phyloP scores from a whole-genome alignment of 352 stramenopile species.

The Phytopythium oedochilum region DNA sequence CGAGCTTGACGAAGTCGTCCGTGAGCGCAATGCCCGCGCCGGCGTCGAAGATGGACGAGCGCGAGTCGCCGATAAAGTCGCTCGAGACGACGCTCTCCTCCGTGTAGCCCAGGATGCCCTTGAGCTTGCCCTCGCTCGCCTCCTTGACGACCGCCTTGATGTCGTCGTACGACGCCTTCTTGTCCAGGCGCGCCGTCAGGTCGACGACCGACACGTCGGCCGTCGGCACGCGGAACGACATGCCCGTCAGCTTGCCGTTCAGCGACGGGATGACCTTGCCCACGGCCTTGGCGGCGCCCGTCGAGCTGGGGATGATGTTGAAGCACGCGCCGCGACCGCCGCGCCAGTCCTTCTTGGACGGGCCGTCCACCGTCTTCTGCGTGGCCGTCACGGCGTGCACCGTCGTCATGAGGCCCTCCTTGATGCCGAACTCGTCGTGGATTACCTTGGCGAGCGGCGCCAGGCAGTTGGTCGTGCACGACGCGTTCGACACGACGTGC shows the following conservation, averaged over 20 bases:
- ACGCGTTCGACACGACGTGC: conserved; percentile 98
- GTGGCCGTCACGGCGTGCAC: conserved; percentile 98
- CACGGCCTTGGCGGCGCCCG: conserved; percentile 97
- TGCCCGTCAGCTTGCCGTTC: conserved; percentile 91
- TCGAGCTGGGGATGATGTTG: conserved; percentile 99
- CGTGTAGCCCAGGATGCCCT: conserved; percentile 98
- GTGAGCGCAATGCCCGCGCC: conserved; percentile 97
- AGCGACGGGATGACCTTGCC: conserved; percentile 97
- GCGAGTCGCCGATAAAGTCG: conserved; percentile 89
- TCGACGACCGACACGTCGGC: conserved; percentile 58
- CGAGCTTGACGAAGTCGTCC: conserved; percentile 98
- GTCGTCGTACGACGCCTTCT: conserved; percentile 95
- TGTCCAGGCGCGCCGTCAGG: conserved; percentile 78
- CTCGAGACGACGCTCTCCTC: conserved; percentile 96
- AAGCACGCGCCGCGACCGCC: conserved; percentile 67
- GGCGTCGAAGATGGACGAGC: conserved; percentile 25
- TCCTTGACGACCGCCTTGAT: conserved; percentile 96
- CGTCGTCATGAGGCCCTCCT: conserved; percentile 98
- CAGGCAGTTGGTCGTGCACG: conserved; percentile 99
- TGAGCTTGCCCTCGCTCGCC: conserved; percentile 92
- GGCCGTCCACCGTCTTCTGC: conserved; percentile 97
- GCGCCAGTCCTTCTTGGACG: conserved; percentile 98
- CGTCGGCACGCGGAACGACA: conserved; percentile 91
- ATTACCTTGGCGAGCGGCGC: conserved; percentile 98
- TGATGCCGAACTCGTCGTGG: conserved; percentile 98